Evolutionary conservation across 2,329 filamentous ascomycete species (phyloP).

Genomic region (Zarea fungicola): DNA sequence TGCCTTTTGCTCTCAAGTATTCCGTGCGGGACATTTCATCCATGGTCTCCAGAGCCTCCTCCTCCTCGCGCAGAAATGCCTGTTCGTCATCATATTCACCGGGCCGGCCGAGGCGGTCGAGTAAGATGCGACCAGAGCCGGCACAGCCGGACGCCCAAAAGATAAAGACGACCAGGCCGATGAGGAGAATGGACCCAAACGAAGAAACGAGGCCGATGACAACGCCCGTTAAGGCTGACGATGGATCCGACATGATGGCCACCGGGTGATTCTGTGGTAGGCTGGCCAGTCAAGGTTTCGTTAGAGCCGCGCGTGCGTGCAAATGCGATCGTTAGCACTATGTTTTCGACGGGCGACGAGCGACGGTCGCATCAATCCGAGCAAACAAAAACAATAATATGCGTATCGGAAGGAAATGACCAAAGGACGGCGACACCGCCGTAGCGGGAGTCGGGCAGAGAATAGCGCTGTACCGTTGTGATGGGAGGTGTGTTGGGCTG

Average conservation of each 20-base stretch:
- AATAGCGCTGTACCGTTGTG: constrained; percentile 8
- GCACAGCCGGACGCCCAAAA: constrained; percentile 71
- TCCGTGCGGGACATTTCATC: constrained; percentile 86
- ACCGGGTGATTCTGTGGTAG: not conserved
- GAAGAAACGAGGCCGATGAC: constrained; percentile 93
- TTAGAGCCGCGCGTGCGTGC: constrained; percentile 1
- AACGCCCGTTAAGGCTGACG: constrained; percentile 63
- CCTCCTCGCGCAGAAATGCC: constrained; percentile 88
- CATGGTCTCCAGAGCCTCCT: constrained; percentile 91
- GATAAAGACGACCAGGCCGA: constrained; percentile 83
- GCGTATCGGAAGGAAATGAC: not conserved
- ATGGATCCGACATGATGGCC: constrained; percentile 24
- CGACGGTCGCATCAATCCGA: not conserved
- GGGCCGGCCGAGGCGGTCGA: constrained; percentile 87
- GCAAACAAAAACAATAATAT: not conserved
- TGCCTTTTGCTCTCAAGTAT: constrained; percentile 93
- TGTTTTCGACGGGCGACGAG: not conserved
- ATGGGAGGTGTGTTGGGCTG: not conserved
- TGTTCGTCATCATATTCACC: constrained; percentile 98
- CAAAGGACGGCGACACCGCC: constrained; percentile 11
- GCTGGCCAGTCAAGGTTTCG: not conserved
- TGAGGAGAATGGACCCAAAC: constrained; percentile 83
- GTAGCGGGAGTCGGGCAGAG: constrained; percentile 2
- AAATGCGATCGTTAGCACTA: not conserved
- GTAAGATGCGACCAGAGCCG: constrained; percentile 77